Evolutionary conservation across 116 monocot genomes (phyloP).

Genomic region (Iris pallida): DNA sequence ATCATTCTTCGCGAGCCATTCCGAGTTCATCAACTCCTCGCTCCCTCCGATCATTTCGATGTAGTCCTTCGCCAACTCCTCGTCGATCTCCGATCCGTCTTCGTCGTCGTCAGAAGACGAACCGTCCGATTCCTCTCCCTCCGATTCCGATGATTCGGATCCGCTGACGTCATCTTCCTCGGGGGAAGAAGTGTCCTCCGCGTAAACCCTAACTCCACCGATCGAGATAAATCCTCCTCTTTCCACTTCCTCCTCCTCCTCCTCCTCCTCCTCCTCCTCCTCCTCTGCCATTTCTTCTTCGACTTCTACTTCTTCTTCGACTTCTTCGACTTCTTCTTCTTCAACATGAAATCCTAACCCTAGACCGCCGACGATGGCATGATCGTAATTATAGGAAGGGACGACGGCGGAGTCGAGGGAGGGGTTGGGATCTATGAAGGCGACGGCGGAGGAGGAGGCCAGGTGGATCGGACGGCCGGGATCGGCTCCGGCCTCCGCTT

Average conservation of each 20-base stretch:
- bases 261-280: conserved; percentile 20
- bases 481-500: neutral
- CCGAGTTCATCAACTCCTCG: conserved; percentile 38
- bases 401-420: conserved; percentile 3
- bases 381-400: conserved; percentile 32
- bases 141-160: conserved; percentile 22
- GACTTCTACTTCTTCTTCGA: neutral
- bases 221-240: conserved; percentile 15
- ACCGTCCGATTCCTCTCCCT: conserved; percentile 24
- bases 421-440: conserved; percentile 21
- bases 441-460: conserved; percentile 8
- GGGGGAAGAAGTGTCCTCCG: conserved; percentile 68
- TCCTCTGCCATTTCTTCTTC: conserved; percentile 9
- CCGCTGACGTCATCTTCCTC: conserved; percentile 12
- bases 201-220: conserved; percentile 46
- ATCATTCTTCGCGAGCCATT: conserved; percentile 24
- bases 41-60: conserved; percentile 77
- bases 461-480: conserved; percentile 6
- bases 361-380: conserved; percentile 16
- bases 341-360: conserved; percentile 47
- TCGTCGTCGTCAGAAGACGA: conserved; percentile 21
- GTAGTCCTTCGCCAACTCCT: conserved; percentile 71
- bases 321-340: conserved; percentile 10
- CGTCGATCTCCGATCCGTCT: conserved; percentile 48
- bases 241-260: neutral